Base-by-base conservation (phyloP, 177 flowering plant genomes). In the Telopea speciosissima region DNA sequence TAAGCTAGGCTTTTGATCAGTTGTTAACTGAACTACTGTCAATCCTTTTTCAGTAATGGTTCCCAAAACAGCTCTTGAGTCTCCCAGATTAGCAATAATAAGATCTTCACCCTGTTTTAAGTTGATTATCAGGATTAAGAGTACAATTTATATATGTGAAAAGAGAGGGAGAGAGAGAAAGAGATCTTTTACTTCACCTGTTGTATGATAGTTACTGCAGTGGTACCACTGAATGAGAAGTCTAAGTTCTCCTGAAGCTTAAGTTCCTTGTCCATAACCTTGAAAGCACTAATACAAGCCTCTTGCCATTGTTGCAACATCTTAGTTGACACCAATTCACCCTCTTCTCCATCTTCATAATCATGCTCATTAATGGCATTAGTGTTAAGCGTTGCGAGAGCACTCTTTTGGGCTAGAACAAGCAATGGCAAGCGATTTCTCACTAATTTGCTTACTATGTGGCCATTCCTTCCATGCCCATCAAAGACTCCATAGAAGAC, bases 391-490 rank as follows among this genome's bases (percentile, higher is more conserved):
- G 72, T 4, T 28, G 31, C 71, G 6, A 81, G 49, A 24, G 72
- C 70, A 62, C 73, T 80, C 80, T 74, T 80, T 62, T 85, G 89
- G 67, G 61, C 74, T 14, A 85, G 78, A 49, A 93, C 11, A 66
- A 90, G 70, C 0, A 80, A 49, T 3, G 91, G 89, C 76, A 93
- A 73, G 19, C 77, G 72, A 64, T 86, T 83, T 66, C 85, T 86
- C 69, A 90, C 98, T 8, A 86, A 52, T 66, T 81, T 81, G 85
- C 98, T 93, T 72, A 86, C 89, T 58, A 79, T n/a, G 59, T 90
- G 96, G 1, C 98, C 98, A 76, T 86, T 80, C 71, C 45, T 70
- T 49, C 98, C 98, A 82, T 93, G 98, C 44, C 98, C 98, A 79
- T 93, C 98, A 58, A 58, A 58, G 23, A 58, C 61, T 58, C 61